Evolutionary conservation across 345 rosid genomes (phyloP).

Genomic region (Hevea brasiliensis): DNA sequence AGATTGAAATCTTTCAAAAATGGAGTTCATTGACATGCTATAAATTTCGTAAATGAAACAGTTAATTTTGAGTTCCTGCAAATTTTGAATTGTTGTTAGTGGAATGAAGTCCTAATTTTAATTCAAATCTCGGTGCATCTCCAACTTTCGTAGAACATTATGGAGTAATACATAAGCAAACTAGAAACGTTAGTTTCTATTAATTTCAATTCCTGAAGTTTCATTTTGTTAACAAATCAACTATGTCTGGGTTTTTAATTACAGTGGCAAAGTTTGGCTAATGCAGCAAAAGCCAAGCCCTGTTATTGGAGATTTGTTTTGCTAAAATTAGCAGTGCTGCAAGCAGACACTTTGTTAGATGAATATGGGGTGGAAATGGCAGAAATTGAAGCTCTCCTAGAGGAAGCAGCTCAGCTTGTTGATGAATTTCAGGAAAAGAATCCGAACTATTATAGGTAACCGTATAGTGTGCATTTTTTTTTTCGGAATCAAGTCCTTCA

Average conservation of each 20-base stretch:
- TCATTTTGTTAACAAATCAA: neutral
- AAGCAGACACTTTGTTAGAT: slow-evolving; percentile 64
- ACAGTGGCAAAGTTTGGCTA: slow-evolving; percentile 91
- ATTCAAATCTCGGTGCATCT: neutral
- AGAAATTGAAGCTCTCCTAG: slow-evolving; percentile 75
- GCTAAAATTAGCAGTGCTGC: slow-evolving; percentile 64
- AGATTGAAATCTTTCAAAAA: neutral
- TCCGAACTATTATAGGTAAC: slow-evolving; percentile 83
- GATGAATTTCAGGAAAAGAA: slow-evolving; percentile 70
- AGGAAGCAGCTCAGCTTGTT: slow-evolving; percentile 98
- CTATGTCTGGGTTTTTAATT: slow-evolving; percentile 23
- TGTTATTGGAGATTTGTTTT: slow-evolving; percentile 95
- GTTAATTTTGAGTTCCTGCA: neutral
- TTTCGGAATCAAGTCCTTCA: neutral
- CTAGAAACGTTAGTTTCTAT: neutral
- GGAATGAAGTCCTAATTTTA: neutral
- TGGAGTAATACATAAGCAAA: neutral
- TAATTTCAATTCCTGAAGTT: slow-evolving; percentile 10
- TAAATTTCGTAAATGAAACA: neutral
- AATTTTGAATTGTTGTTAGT: neutral
- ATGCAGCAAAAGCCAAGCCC: slow-evolving; percentile 63
- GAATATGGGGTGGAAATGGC: slow-evolving; percentile 56
- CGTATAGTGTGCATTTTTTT: neutral
- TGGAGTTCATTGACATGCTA: neutral
- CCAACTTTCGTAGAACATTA: neutral